Evolutionary conservation across 305 asterid species (phyloP).

Genomic region (Fraxinus dipetala): DNA sequence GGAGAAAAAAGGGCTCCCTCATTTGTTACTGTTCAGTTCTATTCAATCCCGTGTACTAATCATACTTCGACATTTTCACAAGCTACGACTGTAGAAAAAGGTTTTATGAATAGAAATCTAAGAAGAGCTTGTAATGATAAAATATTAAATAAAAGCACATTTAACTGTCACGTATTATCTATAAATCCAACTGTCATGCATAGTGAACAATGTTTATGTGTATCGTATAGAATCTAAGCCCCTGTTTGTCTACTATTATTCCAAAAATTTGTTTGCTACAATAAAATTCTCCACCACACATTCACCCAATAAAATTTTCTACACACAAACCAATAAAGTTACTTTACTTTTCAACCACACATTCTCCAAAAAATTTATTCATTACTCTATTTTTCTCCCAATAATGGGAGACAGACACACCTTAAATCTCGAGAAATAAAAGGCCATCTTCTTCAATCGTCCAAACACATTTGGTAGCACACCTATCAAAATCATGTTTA

Average conservation of each 20-base stretch:
- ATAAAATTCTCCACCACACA: too few species aligned
- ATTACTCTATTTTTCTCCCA: too few species aligned
- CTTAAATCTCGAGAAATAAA: neutral
- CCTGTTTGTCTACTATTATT: too few species aligned
- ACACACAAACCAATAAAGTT: too few species aligned
- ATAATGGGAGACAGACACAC: too few species aligned
- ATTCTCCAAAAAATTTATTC: too few species aligned
- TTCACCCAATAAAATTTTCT: too few species aligned
- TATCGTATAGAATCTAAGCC: neutral
- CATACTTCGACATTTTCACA: neutral
- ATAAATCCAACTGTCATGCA: neutral
- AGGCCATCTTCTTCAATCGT: neutral
- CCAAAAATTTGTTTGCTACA: too few species aligned
- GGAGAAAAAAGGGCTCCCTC: neutral
- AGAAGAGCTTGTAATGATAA: neutral
- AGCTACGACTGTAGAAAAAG: neutral
- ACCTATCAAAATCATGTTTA: neutral
- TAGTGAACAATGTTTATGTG: neutral
- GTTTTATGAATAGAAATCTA: neutral
- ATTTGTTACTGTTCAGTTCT: neutral
- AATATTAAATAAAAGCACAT: neutral
- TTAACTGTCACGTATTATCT: neutral
- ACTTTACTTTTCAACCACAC: too few species aligned
- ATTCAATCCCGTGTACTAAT: neutral
- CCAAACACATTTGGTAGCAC: neutral